phyloP scores from a whole-genome alignment of 345 rosid species.

The Eucalyptus globulus region DNA sequence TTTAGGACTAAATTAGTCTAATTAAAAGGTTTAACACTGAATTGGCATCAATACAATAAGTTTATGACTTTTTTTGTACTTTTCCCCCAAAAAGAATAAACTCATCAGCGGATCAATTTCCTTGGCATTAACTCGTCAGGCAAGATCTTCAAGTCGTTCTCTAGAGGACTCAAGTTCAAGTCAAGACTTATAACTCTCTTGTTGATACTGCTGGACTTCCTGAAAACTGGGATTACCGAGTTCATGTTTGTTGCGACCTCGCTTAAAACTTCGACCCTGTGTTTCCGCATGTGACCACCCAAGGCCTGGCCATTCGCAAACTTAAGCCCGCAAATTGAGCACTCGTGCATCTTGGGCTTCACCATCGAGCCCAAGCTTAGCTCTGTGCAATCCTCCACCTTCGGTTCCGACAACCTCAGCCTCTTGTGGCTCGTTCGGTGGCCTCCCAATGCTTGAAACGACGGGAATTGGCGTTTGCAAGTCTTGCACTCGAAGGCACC shows the following conservation, averaged over 20 bases:
- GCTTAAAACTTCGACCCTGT: not conserved
- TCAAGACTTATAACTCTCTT: not conserved
- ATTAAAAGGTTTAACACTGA: no score
- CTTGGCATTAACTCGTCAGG: not conserved
- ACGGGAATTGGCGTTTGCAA: conserved; percentile 10
- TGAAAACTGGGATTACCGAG: not conserved
- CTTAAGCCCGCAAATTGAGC: conserved; percentile 1
- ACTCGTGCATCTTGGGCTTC: conserved; percentile 5
- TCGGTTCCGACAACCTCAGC: not conserved
- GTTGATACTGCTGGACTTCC: not conserved
- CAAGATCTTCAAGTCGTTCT: not conserved
- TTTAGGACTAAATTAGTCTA: no score
- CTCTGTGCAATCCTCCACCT: not conserved
- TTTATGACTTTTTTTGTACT: no score
- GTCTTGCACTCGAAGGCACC: conserved; percentile 22
- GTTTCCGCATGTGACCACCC: conserved; percentile 9
- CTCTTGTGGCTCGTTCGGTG: conserved; percentile 36
- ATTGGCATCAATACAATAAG: no score
- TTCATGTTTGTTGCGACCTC: not conserved
- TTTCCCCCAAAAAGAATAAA: not conserved
- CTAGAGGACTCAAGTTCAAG: conserved; percentile 3
- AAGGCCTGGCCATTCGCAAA: conserved; percentile 6
- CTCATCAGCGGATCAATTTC: not conserved
- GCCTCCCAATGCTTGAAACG: conserved; percentile 35
- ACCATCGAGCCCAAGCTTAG: not conserved